Conservation (phyloP, 371 early-diverging fungal genomes). For the Apophysomyces ossiformis region DNA sequence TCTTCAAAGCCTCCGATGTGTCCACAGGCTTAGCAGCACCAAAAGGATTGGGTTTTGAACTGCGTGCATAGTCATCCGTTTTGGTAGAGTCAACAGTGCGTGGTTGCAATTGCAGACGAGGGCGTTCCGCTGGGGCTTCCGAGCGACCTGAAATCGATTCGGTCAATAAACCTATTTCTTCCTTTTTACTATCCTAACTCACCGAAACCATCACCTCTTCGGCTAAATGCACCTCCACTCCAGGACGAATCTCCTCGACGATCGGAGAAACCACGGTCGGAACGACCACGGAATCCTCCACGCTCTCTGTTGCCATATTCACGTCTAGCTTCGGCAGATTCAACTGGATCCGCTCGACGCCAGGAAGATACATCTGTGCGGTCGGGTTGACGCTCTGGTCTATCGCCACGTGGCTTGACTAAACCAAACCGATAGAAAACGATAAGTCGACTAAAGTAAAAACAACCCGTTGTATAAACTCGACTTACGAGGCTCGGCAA, state of each 20-base stretch:
- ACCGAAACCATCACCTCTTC: slow-evolving; percentile 14
- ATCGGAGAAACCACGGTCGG: slow-evolving; percentile 43
- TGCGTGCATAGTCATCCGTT: slow-evolving; percentile 6
- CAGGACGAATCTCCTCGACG: slow-evolving; percentile 56
- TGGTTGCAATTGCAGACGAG: slow-evolving; percentile 74
- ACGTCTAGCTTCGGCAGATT: slow-evolving; percentile 49
- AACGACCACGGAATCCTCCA: slow-evolving; percentile 42
- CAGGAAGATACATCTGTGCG: slow-evolving; percentile 58
- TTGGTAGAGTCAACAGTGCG: slow-evolving; percentile 54
- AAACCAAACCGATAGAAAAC: slow-evolving; percentile 8
- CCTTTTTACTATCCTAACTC: neutral
- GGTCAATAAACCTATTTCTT: neutral
- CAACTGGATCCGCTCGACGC: slow-evolving; percentile 55
- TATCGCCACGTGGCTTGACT: slow-evolving; percentile 43
- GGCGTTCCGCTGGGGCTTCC: slow-evolving; percentile 42
- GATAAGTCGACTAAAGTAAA: no score
- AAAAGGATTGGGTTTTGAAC: slow-evolving; percentile 76
- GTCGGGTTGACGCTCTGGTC: slow-evolving; percentile 41
- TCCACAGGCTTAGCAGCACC: slow-evolving; percentile 85
- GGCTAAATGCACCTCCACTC: slow-evolving; percentile 53
- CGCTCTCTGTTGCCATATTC: slow-evolving; percentile 47
- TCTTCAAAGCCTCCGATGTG: slow-evolving; percentile 66
- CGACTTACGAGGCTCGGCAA: slow-evolving; percentile 85
- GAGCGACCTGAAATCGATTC: slow-evolving; percentile 19
- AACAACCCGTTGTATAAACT: neutral